Evolutionary conservation across 2,329 filamentous ascomycete genomes (phyloP).

Genomic region (Alternaria triticimaculans): DNA sequence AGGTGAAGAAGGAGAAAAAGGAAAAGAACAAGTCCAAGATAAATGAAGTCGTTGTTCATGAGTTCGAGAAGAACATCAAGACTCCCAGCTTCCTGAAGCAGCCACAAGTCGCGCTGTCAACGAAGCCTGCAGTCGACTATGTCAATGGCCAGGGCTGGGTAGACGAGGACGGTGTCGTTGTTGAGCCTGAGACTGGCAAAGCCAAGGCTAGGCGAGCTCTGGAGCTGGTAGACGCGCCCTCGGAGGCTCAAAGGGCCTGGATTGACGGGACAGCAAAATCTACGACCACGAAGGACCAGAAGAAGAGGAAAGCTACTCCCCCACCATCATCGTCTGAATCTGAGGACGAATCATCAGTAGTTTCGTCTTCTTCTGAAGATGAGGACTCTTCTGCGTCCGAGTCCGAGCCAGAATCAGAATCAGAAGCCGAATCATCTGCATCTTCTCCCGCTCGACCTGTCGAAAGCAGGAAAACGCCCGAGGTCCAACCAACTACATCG

Average conservation of each 20-base stretch:
- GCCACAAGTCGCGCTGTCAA: conserved; percentile 52
- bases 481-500: conserved; percentile 22
- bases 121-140: conserved; percentile 66
- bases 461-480: conserved; percentile 18
- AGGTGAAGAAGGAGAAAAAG: conserved; percentile 65
- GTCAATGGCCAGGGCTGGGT: conserved; percentile 90
- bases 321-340: conserved; percentile 35
- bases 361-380: conserved; percentile 46
- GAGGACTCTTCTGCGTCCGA: conserved; percentile 30
- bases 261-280: conserved; percentile 16
- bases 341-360: conserved; percentile 43
- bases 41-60: conserved; percentile 75
- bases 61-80: conserved; percentile 85
- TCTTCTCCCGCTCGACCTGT: conserved; percentile 20
- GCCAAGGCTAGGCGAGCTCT: conserved; percentile 42
- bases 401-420: conserved; percentile 15
- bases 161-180: conserved; percentile 75
- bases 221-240: conserved; percentile 40
- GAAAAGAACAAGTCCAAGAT: conserved; percentile 61
- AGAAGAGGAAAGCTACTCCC: conserved; percentile 32
- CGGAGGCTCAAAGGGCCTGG: conserved; percentile 29
- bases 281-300: conserved; percentile 22
- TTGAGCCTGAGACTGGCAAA: conserved; percentile 63
- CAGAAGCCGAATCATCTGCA: conserved; percentile 20
- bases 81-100: conserved; percentile 81